Evolutionary conservation across 2,329 filamentous ascomycete species (phyloP), one percentile per base, ranked within the genome.

Genomic region (Fusarium azukiicola): DNA sequence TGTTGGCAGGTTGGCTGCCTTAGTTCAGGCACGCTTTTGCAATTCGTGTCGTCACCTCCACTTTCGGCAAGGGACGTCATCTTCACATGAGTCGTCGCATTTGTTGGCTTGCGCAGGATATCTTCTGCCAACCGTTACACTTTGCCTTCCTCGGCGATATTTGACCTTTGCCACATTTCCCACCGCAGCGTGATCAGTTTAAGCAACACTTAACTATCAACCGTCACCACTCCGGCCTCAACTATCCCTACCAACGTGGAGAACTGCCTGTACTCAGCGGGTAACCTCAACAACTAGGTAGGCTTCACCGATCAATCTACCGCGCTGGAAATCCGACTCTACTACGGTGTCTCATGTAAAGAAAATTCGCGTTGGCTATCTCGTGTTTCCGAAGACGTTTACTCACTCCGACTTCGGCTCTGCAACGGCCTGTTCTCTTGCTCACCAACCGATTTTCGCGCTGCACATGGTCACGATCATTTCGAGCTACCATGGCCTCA

Each of bases 401-500:
- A 27, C 19, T 58, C 32, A 14, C 54, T n/a, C 50, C 5, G 17
- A n/a, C 44, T 19, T 47, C 54, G 6, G 32, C 38, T 13, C 58
- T 46, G 32, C 42, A n/a, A 32, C 54, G 58, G 42, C 23, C 40
- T 56, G 21, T 27, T 56, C 36, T 67, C 40, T 40, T 38, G 32
- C 70, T 36, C 13, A 49, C 64, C 54, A n/a, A 42, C 58, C 50
- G 23, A 32, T 23, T 38, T 58, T 40, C 6, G 49, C 42, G n/a
- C 19, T 68, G 72, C 58, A 73, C 73, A 80, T 83, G 80, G 79
- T 63, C 74, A 47, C 80, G 76, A 19, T 66, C 68, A 38, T 72
- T 72, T n/a, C 61, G 69, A 61, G 46, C 66, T 38, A 84, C 72
- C 23, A 90, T 90, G 89, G 85, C 87, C 54, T 83, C 87, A 49